Evolutionary conservation across 129 eudicot genomes (phyloP), one percentile per base, ranked within the genome.

Genomic region (Tagetes erecta): DNA sequence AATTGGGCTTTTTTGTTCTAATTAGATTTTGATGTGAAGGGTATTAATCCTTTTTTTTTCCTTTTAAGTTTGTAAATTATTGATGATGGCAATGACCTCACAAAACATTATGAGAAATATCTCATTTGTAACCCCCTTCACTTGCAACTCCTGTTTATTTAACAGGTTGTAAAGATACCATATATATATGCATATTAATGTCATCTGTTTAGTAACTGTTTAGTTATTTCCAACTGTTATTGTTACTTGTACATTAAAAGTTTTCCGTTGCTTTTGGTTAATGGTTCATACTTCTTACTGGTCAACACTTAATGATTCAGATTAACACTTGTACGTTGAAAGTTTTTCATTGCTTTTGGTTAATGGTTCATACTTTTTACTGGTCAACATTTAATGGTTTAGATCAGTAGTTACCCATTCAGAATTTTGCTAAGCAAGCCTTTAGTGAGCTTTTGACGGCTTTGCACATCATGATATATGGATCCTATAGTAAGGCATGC

Each of bases 91-190:
- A 84, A 79, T 83, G 83, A 74, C 85, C 76, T 81, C 76, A 47
- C 64, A 9, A 64, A 68, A 71, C 64, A 71, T 53, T 80, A 71
- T 80, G 83, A 66, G 47, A 79, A 64, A 13, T 36, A 73, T 64
- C 73, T 79, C 74, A 65, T 44, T 72, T 79, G 83, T 79, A 79
- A 73, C 59, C 78, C 92, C 87, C 84, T 72, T 78, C 84, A 68
- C 85, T 37, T 78, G 71, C 73, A 79, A 84, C 53, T 68, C 76
- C 73, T 64, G 67, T 78, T 83, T 86, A 67, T 76, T 83, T 70
- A 73, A 77, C 75, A 87, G 83, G 74, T 74, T 87, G 92, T 87
- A 87, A 85, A 79, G 76, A 78, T 73, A 84, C 81, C 77, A 36
- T 64, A 52, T 65, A 71, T 47, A 10, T 47, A 47, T 76, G 84